Conservation (phyloP, 768 basidiomycete species). For the Amanita polypyramis region DNA sequence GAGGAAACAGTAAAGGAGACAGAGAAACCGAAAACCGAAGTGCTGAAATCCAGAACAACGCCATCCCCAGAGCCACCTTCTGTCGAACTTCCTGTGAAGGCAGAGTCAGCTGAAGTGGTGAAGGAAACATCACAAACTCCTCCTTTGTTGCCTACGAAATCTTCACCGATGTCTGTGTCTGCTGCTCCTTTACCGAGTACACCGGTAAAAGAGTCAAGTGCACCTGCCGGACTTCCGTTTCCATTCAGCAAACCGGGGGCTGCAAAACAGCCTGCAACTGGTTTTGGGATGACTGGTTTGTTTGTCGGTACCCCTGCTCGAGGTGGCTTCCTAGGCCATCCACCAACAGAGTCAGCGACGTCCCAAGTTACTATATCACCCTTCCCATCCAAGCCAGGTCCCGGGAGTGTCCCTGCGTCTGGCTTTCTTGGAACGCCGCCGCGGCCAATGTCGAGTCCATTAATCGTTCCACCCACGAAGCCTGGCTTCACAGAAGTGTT, state of each 20-base stretch:
- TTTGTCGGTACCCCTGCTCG: not conserved
- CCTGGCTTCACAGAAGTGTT: not conserved
- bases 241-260: not conserved
- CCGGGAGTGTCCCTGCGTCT: not conserved
- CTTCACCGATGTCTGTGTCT: not conserved
- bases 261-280: not conserved
- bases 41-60: constrained; percentile 20
- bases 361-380: not conserved
- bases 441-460: constrained; percentile 1
- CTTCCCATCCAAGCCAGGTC: not conserved
- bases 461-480: not conserved
- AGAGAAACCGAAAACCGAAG: constrained; percentile 5
- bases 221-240: not conserved
- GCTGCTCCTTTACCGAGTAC: constrained; percentile 7
- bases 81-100: constrained; percentile 21
- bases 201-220: not conserved
- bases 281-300: not conserved
- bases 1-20: constrained; percentile 19
- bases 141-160: constrained; percentile 27
- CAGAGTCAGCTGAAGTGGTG: constrained; percentile 15
- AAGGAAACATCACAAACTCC: constrained; percentile 37
- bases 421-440: not conserved
- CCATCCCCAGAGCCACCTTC: constrained; percentile 30
- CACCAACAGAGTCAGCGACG: not conserved
- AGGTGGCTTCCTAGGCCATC: not conserved